Conservation (phyloP, 2,329 filamentous ascomycete genomes). For the Penicillium sp. region DNA sequence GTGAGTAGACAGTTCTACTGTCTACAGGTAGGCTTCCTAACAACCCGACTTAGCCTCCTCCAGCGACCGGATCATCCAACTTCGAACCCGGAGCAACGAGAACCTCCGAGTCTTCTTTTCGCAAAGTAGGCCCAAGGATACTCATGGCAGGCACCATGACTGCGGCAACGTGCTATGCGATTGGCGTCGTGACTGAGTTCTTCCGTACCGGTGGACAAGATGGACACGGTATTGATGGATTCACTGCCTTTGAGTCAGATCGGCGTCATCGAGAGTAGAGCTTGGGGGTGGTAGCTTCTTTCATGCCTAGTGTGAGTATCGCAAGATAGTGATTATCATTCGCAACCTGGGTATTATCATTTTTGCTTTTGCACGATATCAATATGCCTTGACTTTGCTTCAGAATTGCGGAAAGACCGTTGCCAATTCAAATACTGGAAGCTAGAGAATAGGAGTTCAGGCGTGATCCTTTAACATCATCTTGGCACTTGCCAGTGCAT, state of each 20-base stretch:
- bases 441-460: not conserved
- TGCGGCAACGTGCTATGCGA: constrained; percentile 42
- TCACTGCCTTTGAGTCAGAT: constrained; percentile 42
- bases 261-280: constrained; percentile 25
- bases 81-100: not conserved
- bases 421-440: not conserved
- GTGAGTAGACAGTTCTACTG: constrained; percentile 26
- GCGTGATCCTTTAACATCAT: too few relatives aligned
- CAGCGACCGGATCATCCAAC: not conserved
- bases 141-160: constrained; percentile 37
- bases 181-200: constrained; percentile 43
- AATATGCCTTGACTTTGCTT: not conserved
- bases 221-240: constrained; percentile 39
- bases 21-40: constrained; percentile 27
- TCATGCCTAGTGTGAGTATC: not conserved
- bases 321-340: not conserved
- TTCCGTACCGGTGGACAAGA: constrained; percentile 44
- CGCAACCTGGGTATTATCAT: not conserved
- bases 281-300: not conserved
- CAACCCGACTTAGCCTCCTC: constrained; percentile 23
- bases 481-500: too few relatives aligned
- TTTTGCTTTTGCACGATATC: not conserved
- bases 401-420: not conserved
- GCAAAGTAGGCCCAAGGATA: constrained; percentile 33
- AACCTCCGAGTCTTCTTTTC: constrained; percentile 14